A percentile compares a stretch with the other conserved stretches of the same genome.
Conservation (phyloP, 805 yeast genomes). For the Wickerhamomyces alni region DNA sequence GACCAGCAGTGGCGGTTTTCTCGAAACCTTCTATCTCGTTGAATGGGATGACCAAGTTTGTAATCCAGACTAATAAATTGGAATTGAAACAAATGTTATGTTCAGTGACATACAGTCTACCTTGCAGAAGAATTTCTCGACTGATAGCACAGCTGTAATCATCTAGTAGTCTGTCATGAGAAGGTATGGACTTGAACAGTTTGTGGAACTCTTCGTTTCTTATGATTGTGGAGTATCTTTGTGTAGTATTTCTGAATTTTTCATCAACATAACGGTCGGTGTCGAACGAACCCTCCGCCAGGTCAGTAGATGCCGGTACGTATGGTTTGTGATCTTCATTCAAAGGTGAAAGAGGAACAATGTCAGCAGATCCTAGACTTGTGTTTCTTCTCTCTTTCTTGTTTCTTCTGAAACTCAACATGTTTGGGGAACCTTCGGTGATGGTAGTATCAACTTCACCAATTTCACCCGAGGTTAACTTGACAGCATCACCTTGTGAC, state of each 20-base stretch:
- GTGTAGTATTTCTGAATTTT: conserved; percentile 48
- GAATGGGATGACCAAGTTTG: conserved; percentile 66
- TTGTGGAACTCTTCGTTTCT: conserved; percentile 75
- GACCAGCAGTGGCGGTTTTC: conserved; percentile 78
- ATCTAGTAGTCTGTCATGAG: conserved; percentile 68
- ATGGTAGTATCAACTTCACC: conserved; percentile 2
- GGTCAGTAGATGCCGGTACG: not conserved
- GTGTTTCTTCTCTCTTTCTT: conserved; percentile 12
- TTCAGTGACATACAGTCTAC: conserved; percentile 77
- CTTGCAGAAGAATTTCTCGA: conserved; percentile 82
- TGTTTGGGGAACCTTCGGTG: conserved; percentile 16
- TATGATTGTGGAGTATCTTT: conserved; percentile 56
- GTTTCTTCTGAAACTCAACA: conserved; percentile 20
- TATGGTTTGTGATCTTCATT: conserved; percentile 12
- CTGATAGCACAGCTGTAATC: conserved; percentile 89
- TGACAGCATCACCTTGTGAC: not conserved
- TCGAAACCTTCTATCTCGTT: conserved; percentile 70
- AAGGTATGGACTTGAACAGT: conserved; percentile 61
- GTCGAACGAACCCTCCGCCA: conserved; percentile 14
- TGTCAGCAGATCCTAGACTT: conserved; percentile 14
- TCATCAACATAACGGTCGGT: conserved; percentile 50
- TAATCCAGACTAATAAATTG: conserved; percentile 85
- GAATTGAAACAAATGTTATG: conserved; percentile 80
- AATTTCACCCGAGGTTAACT: not conserved
- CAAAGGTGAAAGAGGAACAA: conserved; percentile 15